These are phyloP conservation scores for Ophiostoma tasmaniense DNA, from an alignment of 2,329 filamentous ascomycete genomes.

Conservation along the genomic window DNA sequence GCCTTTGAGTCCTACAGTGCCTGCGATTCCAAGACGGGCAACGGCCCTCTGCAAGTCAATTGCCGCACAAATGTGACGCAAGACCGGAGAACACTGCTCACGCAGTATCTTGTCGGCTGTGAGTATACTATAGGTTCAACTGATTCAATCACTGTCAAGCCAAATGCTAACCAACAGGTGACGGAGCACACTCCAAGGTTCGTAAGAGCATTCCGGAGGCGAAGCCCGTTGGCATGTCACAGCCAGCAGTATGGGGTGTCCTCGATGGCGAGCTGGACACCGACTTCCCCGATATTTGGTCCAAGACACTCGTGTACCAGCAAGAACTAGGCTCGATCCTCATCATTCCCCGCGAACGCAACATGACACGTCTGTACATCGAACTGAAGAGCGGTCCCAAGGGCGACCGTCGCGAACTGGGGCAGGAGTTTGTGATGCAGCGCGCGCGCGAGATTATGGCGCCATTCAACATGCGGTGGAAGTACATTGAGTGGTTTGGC, in stretches of 20 bases:
- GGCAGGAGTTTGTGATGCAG: constrained; percentile 59
- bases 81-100: constrained; percentile 37
- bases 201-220: constrained; percentile 49
- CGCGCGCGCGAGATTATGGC: constrained; percentile 50
- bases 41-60: constrained; percentile 41
- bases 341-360: constrained; percentile 65
- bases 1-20: constrained; percentile 52
- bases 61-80: constrained; percentile 44
- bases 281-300: constrained; percentile 68
- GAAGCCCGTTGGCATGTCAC: constrained; percentile 22
- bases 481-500: constrained; percentile 60
- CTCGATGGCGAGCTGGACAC: constrained; percentile 63
- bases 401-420: constrained; percentile 28
- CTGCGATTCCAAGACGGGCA: constrained; percentile 36
- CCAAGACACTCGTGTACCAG: constrained; percentile 61
- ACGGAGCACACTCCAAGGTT: constrained; percentile 64
- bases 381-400: constrained; percentile 39
- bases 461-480: constrained; percentile 50
- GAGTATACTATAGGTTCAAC: constrained; percentile 16
- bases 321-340: constrained; percentile 60
- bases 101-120: constrained; percentile 62
- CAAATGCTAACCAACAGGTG: constrained; percentile 36
- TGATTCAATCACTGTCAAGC: background rate
- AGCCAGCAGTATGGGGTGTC: constrained; percentile 55
- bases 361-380: constrained; percentile 59